Base-by-base conservation (phyloP, 805 yeast species). In the Hanseniaspora valbyensis region DNA sequence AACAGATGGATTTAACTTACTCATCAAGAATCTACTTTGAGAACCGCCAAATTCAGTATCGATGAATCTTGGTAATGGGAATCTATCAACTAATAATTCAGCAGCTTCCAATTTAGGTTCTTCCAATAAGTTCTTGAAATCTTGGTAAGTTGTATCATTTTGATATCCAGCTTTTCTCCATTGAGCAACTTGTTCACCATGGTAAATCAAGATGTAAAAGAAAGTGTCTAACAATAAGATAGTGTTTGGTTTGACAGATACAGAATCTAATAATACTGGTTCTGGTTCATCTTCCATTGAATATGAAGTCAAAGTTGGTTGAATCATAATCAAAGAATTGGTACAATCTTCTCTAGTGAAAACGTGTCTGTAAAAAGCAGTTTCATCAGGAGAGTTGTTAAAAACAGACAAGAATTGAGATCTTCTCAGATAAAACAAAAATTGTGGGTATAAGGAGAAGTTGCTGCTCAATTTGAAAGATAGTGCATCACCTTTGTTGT, bases 1-100 rank as follows among this genome's bases (percentile, higher is more conserved):
- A 56, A 84, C 87, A 42, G 95, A 83, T 37, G 98, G 98, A 66
- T 94, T 92, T 66, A 92, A 78, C 69, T 88, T 92, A 26, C 96
- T 86, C 67, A 87, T 80, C 67, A 92, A 74, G 74, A 92, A 92
- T 69, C 99, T 81, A 2, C 97, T 96, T 69, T 92, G 99, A 14
- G 96, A 89, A 51, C 96, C 96, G 60, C 98, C 97, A 59, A 90
- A 96, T 64, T 90, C 96, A 53, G 96, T 87, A 60, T 90, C 95
- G 58, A 92, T 89, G 63, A 90, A 92, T 68, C 98, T 78, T 43
- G 99, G 99, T 62, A 92, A 74, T 59, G 99, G 99, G 79, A 87
- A 90, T 63, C 99, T 77, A 63, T 92, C 97, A 34, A 83, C 78
- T 60, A 92, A 77, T 56, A 94, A 73, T 59, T 83, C 87, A 6